Base-by-base conservation (phyloP, 2,329 filamentous ascomycete species). In the Pseudogymnoascus sp. region DNA sequence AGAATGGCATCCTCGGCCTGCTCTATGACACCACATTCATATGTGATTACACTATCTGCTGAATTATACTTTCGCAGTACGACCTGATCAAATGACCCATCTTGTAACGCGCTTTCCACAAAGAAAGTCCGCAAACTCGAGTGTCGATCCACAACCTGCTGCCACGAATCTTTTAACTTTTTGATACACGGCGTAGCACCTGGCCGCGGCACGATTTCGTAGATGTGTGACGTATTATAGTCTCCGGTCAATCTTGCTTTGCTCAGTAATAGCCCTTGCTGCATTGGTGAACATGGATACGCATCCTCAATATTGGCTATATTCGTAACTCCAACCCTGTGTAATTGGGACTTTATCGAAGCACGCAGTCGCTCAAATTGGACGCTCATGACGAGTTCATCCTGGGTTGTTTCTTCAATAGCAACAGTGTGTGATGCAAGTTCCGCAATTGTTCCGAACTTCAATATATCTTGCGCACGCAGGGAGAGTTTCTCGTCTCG, bases 61-160 rank as follows among this genome's bases (percentile, higher is more conserved):
- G 40, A 13, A 25, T 45, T 45, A 12, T 45, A 45, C 10, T 18
- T 58, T 35, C 27, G 52, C 10, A 72, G 40, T 6, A 72, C 69
- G n/a, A 72, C 65, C 45, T 72, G 70, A 25, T 69, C 68, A 39
- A 64, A 68, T 6, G 36, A 25, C 21, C 45, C 61, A 31, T 13
- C 8, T 6, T 60, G 40, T 52, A 59, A 61, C 58, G 68, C 59
- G 15, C 65, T 66, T 13, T 69, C 65, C 31, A 69, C 61, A 42
- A 72, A 72, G 15, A 71, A 61, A 40, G 70, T 71, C 25, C 70
- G 67, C 7, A 72, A 67, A 27, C 71, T 66, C 3, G 69, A 65
- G 40, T 72, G 69, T 58, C 67, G 68, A 4, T 64, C 52, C 4
- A 69, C 67, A 10, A 72, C 67, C 7, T 39, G 60, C 45, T 64